Percentiles rank a stretch among this genome's conserved stretches.
Evolutionary conservation across 495 filamentous ascomycete genomes (phyloP).

Genomic region (Saxophila tyrrhenica): DNA sequence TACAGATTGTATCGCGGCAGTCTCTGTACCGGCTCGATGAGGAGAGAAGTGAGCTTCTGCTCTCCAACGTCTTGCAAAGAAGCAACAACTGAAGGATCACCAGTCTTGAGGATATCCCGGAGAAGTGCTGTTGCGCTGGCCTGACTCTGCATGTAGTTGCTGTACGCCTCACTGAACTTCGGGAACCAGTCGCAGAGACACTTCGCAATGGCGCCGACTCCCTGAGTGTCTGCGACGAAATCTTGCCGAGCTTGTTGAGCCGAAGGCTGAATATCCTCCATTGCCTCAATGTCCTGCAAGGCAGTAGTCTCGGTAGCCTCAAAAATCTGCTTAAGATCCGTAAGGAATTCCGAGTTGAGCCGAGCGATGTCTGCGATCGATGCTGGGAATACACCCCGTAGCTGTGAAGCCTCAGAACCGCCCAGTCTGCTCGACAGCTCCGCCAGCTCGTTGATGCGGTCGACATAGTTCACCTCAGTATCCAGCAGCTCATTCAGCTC

Average conservation of each 20-base stretch:
- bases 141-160: constrained; percentile 79
- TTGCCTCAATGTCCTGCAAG: constrained; percentile 32
- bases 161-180: constrained; percentile 75
- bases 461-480: constrained; percentile 88
- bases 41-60: constrained; percentile 76
- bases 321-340: constrained; percentile 59
- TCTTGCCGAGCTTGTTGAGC: constrained; percentile 14
- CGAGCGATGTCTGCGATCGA: constrained; percentile 66
- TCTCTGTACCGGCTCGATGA: constrained; percentile 94
- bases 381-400: constrained; percentile 68
- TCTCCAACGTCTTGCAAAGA: constrained; percentile 76
- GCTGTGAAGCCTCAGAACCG: constrained; percentile 59
- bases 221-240: constrained; percentile 48
- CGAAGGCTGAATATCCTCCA: constrained; percentile 16
- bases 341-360: constrained; percentile 66
- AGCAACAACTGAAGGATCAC: constrained; percentile 65
- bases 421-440: constrained; percentile 67
- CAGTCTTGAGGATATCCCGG: constrained; percentile 57
- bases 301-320: constrained; percentile 77
- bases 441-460: constrained; percentile 49
- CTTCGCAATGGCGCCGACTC: constrained; percentile 61
- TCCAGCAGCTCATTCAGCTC: constrained; percentile 88
- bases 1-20: constrained; percentile 89
- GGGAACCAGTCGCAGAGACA: constrained; percentile 82
- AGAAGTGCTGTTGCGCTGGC: constrained; percentile 71